Base-by-base conservation (phyloP, 1,284 basidiomycete genomes). In the Moesziomyces sp. region DNA sequence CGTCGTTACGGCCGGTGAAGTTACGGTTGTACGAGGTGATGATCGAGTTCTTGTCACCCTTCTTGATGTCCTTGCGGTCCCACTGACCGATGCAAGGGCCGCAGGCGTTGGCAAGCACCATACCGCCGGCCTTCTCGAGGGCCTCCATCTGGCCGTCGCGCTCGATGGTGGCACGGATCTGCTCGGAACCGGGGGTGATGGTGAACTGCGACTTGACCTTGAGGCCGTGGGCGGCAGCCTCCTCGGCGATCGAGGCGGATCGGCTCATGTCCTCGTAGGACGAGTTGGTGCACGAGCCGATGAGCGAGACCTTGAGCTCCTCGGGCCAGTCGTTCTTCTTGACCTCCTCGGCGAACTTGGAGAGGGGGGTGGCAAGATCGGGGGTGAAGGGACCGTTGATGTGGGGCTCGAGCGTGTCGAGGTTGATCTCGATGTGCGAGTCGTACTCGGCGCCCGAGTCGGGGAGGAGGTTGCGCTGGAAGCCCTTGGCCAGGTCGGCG, bases 21-120 rank as follows among this genome's bases (percentile, higher is more conserved):
- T 99, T 99, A 86, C 97, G 94, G 91, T 99, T 99, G 91, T 99
- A 99, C 26, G 95, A 98, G 56, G 96, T 97, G 87, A 98, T 93
- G 88, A 86, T 86, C 68, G 97, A 84, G 91, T 99, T 99, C 84
- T 89, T 88, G 81, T 93, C 93, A 83, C 96, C 96, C 90, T 95
- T 99, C 89, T 92, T 91, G 63, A 98, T 92, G 83, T 99, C 97
- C 80, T 90, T 87, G 84, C 96, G 90, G 87, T 99, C 94, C 97
- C 97, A 99, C 86, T 99, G 96, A 84, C 96, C 97, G 80, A 99
- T 98, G 87, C 96, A 98, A 83, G 95, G 96, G 74, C 96, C 96
- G 85, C 96, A 99, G 61, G 96, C 96, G 85, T 99, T 99, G 78
- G 97, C 97, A 61, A 99, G 90, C 45, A 99, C 94, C 67, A 96